These are phyloP conservation scores for Choiromyces venosus DNA, from an alignment of 495 filamentous ascomycete species.

Conservation along the genomic window DNA sequence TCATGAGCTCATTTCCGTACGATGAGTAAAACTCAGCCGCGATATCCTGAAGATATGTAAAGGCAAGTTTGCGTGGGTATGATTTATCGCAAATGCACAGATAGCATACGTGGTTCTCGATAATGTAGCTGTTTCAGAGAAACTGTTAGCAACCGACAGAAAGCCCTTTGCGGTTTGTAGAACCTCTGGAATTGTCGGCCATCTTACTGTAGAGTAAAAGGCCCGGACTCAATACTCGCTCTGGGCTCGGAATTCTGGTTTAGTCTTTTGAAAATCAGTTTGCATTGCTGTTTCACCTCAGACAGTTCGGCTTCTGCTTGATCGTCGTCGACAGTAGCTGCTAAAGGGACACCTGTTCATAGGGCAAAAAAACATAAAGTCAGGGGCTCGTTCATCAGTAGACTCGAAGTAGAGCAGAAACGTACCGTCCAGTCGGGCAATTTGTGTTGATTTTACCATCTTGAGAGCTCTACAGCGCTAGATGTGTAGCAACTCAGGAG, in stretches of 20 bases:
- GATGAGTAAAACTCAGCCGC: constrained; percentile 83
- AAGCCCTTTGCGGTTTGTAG: background rate
- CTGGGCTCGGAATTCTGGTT: constrained; percentile 82
- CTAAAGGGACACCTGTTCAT: constrained; percentile 80
- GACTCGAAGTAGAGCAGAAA: constrained; percentile 1
- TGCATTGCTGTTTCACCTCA: constrained; percentile 85
- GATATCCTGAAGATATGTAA: constrained; percentile 95
- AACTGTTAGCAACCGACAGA: background rate
- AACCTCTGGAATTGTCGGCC: background rate
- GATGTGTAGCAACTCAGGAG: background rate
- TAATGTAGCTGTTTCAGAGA: constrained; percentile 63
- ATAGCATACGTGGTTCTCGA: constrained; percentile 76
- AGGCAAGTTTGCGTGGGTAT: constrained; percentile 96
- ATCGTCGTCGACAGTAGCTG: constrained; percentile 89
- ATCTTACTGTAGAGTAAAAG: constrained; percentile 80
- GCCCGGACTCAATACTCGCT: constrained; percentile 81
- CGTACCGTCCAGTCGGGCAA: constrained; percentile 85
- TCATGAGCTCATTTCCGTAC: constrained; percentile 68
- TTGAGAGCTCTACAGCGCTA: constrained; percentile 37
- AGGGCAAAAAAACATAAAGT: background rate
- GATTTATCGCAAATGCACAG: constrained; percentile 85
- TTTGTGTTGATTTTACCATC: constrained; percentile 95
- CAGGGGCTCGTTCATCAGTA: constrained; percentile 23
- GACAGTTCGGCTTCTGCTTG: constrained; percentile 70
- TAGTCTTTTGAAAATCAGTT: constrained; percentile 79